Evolutionary conservation across 768 basidiomycete species (phyloP).

Genomic region (Tricholomella constricta): DNA sequence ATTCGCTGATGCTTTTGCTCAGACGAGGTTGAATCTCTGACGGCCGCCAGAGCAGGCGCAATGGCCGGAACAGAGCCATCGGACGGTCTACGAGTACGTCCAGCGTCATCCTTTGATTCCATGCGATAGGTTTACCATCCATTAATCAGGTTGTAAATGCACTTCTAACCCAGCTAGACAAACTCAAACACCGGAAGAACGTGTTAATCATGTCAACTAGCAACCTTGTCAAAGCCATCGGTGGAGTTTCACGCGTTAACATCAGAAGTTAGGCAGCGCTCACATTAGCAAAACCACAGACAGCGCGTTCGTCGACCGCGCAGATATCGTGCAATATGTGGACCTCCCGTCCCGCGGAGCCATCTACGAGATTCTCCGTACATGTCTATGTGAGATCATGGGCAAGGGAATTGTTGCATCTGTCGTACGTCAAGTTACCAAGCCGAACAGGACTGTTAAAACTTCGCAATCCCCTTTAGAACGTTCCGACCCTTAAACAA

Average conservation of each 20-base stretch:
- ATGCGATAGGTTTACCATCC: not conserved
- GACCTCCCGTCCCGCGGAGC: conserved; percentile 91
- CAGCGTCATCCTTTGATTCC: not conserved
- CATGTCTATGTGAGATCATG: conserved; percentile 81
- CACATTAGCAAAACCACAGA: conserved; percentile 47
- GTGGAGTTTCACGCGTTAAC: conserved; percentile 40
- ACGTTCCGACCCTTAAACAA: conserved; percentile 61
- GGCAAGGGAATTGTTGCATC: conserved; percentile 66
- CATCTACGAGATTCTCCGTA: conserved; percentile 88
- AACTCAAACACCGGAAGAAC: conserved; percentile 90
- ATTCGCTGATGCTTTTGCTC: conserved; percentile 1
- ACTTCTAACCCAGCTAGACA: conserved; percentile 94
- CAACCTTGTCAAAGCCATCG: conserved; percentile 93
- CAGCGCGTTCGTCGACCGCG: conserved; percentile 93
- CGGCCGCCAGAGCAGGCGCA: conserved; percentile 91
- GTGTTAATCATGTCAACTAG: conserved; percentile 96
- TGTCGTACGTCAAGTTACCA: conserved; percentile 46
- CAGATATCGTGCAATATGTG: conserved; percentile 94
- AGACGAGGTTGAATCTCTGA: conserved; percentile 98
- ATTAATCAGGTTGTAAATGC: conserved; percentile 95
- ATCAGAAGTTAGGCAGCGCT: not conserved
- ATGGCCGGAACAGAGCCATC: conserved; percentile 96
- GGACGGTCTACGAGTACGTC: conserved; percentile 82
- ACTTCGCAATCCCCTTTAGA: conserved; percentile 36
- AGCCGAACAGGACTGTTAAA: not conserved